phyloP scores from a whole-genome alignment of 306 rosid genomes.

The Aeschynomene evenia region DNA sequence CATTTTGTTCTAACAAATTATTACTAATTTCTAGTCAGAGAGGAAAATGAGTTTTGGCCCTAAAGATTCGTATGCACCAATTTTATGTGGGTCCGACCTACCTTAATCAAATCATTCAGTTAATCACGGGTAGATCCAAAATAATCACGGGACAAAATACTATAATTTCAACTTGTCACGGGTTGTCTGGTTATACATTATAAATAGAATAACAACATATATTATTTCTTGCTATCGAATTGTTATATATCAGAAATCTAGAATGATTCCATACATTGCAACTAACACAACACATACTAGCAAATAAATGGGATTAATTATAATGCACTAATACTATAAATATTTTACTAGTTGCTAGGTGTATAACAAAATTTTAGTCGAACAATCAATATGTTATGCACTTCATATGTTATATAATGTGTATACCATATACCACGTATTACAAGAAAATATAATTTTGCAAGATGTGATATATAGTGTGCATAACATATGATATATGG shows the following conservation, averaged over 20 bases:
- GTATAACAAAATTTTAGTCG: too few species aligned
- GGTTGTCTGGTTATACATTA: slow-evolving; percentile 11
- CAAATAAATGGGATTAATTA: too few species aligned
- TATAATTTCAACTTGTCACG: slow-evolving; percentile 28
- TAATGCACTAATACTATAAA: too few species aligned
- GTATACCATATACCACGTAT: too few species aligned
- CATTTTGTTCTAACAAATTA: not conserved
- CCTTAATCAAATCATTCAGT: slow-evolving; percentile 4
- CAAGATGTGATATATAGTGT: too few species aligned
- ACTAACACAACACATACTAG: not conserved
- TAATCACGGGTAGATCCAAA: slow-evolving; percentile 33
- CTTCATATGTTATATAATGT: too few species aligned
- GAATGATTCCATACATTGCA: not conserved
- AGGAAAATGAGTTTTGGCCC: not conserved
- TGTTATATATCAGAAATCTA: not conserved
- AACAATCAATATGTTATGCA: too few species aligned
- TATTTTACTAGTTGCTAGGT: too few species aligned
- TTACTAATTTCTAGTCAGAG: not conserved
- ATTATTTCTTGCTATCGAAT: not conserved
- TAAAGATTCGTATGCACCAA: not conserved
- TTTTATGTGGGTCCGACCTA: slow-evolving; percentile 25
- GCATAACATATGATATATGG: too few species aligned
- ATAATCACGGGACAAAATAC: slow-evolving; percentile 39
- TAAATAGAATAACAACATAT: not conserved
- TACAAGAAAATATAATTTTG: too few species aligned